Conservation (phyloP, 2,329 filamentous ascomycete species). For the Leptographium lundbergii region DNA sequence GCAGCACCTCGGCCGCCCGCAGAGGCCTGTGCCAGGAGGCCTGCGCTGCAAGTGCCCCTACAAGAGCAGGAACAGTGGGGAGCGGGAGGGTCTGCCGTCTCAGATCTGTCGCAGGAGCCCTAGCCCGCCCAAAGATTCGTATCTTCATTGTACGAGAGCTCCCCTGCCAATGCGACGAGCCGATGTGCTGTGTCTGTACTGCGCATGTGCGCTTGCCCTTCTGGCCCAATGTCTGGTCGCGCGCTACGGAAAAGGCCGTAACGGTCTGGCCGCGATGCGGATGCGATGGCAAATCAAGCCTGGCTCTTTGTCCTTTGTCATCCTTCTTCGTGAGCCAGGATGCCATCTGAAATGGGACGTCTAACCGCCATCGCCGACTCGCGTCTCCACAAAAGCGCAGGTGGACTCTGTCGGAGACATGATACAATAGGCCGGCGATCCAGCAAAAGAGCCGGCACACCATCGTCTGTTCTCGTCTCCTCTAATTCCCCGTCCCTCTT, state of each 20-base stretch:
- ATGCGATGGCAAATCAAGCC: no score
- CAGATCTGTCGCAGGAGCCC: slow-evolving; percentile 30
- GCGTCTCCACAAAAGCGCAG: no score
- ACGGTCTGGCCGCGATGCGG: no score
- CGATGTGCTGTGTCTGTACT: no score
- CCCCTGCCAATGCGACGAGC: neutral
- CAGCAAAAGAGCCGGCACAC: slow-evolving; percentile 16
- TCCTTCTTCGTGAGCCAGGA: no score
- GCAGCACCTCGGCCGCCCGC: neutral
- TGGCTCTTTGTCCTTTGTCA: no score
- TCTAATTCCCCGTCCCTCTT: neutral
- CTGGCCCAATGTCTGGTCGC: neutral
- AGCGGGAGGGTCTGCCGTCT: slow-evolving; percentile 19
- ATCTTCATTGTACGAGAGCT: neutral
- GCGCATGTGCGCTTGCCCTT: slow-evolving; percentile 8
- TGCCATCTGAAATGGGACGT: no score
- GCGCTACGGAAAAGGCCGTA: no score
- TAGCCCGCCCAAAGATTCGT: slow-evolving; percentile 1
- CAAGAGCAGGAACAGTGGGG: neutral
- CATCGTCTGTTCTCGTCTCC: neutral
- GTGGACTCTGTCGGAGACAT: slow-evolving; percentile 15
- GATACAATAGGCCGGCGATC: slow-evolving; percentile 18
- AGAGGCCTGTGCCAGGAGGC: neutral
- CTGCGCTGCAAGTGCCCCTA: neutral
- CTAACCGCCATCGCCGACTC: no score